A percentile compares a stretch with the other conserved stretches of the same genome.
These are phyloP conservation scores for Cicer judaicum DNA, from an alignment of 306 rosid genomes.

Conservation along the genomic window DNA sequence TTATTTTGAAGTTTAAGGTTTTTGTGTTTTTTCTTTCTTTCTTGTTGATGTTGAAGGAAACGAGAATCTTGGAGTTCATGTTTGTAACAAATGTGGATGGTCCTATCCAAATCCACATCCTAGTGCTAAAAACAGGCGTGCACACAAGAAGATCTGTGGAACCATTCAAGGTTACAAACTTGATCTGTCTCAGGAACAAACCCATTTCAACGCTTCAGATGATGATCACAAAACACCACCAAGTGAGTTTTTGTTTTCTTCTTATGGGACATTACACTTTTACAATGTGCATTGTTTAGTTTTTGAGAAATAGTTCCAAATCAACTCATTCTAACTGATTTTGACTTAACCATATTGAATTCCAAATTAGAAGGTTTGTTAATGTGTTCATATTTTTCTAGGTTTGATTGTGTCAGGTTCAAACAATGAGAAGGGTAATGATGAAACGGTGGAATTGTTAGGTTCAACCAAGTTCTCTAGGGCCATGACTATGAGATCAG, in stretches of 20 bases:
- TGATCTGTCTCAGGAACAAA: slow-evolving; percentile 44
- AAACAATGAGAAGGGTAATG: slow-evolving; percentile 47
- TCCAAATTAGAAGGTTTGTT: slow-evolving; percentile 11
- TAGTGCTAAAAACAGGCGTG: slow-evolving; percentile 73
- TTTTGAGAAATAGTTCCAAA: neutral
- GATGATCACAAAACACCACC: slow-evolving; percentile 59
- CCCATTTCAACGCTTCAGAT: slow-evolving; percentile 57
- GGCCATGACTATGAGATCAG: slow-evolving; percentile 29
- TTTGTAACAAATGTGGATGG: slow-evolving; percentile 87
- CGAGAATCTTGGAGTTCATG: slow-evolving; percentile 61
- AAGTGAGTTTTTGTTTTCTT: slow-evolving; percentile 36
- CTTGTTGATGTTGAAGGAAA: slow-evolving; percentile 48
- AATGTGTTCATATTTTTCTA: slow-evolving; percentile 25
- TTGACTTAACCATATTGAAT: neutral
- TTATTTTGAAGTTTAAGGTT: slow-evolving; percentile 11
- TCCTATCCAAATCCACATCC: slow-evolving; percentile 82
- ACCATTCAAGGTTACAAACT: slow-evolving; percentile 68
- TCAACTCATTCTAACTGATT: slow-evolving; percentile 11
- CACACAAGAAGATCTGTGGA: slow-evolving; percentile 93
- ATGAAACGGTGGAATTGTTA: slow-evolving; percentile 35
- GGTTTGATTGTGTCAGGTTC: slow-evolving; percentile 57
- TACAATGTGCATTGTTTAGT: neutral
- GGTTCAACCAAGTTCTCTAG: too few relatives aligned
- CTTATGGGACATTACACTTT: neutral
- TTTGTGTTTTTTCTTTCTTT: neutral